These are phyloP conservation scores for Lindgomyces ingoldianus DNA, from an alignment of 495 filamentous ascomycete genomes.

Conservation along the genomic window DNA sequence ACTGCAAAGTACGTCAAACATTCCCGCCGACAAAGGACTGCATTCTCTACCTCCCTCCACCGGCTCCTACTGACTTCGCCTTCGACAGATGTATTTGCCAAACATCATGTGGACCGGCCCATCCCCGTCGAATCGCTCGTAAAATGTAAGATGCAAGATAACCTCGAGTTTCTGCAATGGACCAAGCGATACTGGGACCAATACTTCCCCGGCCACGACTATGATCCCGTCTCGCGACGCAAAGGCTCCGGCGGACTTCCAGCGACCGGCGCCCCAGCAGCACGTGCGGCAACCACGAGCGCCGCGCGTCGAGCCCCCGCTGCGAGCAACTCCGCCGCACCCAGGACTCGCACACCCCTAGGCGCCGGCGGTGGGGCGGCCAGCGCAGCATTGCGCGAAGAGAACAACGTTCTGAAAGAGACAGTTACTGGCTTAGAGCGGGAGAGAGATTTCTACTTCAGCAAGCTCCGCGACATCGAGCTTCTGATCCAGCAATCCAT, in stretches of 20 bases:
- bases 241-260: conserved; percentile 72
- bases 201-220: conserved; percentile 93
- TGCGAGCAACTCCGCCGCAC: conserved; percentile 58
- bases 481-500: conserved; percentile 87
- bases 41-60: neutral
- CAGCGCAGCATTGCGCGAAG: conserved; percentile 69
- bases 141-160: conserved; percentile 99
- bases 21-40: conserved; percentile 3
- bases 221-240: conserved; percentile 82
- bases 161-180: conserved; percentile 98
- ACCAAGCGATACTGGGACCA: conserved; percentile 96
- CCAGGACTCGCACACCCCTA: conserved; percentile 42
- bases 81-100: conserved; percentile 71
- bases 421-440: conserved; percentile 51
- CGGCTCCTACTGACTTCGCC: conserved; percentile 5
- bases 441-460: conserved; percentile 98
- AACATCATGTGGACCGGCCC: conserved; percentile 80
- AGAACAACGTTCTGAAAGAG: conserved; percentile 68
- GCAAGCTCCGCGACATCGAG: conserved; percentile 96
- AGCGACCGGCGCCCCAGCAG: conserved; percentile 50
- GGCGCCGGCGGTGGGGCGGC: conserved; percentile 55
- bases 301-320: conserved; percentile 67
- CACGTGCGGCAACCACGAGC: conserved; percentile 45
- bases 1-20: conserved; percentile 73
- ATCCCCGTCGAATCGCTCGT: conserved; percentile 84